Evolutionary conservation across 352 stramenopile species (phyloP).

Genomic region (Phytophthora brassicae): DNA sequence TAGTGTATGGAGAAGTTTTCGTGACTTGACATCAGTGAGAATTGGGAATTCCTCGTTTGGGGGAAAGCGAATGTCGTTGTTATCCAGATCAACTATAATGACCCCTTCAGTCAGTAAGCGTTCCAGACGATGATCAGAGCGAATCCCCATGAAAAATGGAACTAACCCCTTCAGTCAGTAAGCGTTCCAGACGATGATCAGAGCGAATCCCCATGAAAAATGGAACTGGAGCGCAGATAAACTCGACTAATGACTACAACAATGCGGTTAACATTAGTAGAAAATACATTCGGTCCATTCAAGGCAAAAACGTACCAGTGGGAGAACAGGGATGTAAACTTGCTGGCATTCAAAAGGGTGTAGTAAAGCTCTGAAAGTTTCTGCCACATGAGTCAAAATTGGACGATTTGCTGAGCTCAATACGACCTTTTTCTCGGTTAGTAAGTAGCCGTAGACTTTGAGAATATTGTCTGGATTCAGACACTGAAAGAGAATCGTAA

Average conservation of each 20-base stretch:
- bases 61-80: slow-evolving; percentile 57
- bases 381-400: slow-evolving; percentile 62
- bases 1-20: slow-evolving; percentile 59
- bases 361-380: slow-evolving; percentile 64
- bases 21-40: slow-evolving; percentile 56
- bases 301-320: slow-evolving; percentile 39
- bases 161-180: slow-evolving; percentile 59
- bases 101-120: slow-evolving; percentile 54
- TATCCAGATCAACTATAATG: slow-evolving; percentile 69
- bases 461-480: slow-evolving; percentile 68
- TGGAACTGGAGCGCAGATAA: slow-evolving; percentile 69
- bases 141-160: slow-evolving; percentile 79
- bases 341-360: slow-evolving; percentile 72
- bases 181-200: slow-evolving; percentile 34
- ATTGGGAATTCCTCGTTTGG: slow-evolving; percentile 44
- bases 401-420: slow-evolving; percentile 53
- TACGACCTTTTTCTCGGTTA: slow-evolving; percentile 76
- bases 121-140: slow-evolving; percentile 42
- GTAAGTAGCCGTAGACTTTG: slow-evolving; percentile 57
- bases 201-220: slow-evolving; percentile 79
- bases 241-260: slow-evolving; percentile 60
- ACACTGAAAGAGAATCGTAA: slow-evolving; percentile 70
- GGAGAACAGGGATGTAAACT: slow-evolving; percentile 76
- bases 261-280: neutral
- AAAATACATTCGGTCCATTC: neutral